A percentile compares a stretch with the other conserved stretches of the same genome.
These are phyloP conservation scores for Steccherinum ochraceum DNA, from an alignment of 768 basidiomycete species.

Conservation along the genomic window DNA sequence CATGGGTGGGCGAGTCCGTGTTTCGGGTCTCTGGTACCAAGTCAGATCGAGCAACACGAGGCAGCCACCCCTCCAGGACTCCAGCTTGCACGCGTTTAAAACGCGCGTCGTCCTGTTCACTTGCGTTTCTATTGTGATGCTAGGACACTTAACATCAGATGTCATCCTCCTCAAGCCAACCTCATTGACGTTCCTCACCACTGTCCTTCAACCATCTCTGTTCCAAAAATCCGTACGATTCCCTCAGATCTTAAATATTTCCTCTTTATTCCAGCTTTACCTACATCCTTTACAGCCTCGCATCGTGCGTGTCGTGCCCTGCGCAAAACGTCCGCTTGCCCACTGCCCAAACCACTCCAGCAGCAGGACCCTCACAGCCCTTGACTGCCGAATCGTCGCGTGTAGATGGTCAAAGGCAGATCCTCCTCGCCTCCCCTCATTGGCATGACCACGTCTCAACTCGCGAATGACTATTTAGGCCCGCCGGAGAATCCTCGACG, in stretches of 20 bases:
- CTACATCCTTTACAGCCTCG: background rate
- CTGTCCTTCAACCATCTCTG: background rate
- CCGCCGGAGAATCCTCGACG: conserved; percentile 13
- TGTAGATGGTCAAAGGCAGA: background rate
- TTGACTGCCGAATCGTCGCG: too few species aligned
- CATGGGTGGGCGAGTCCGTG: background rate
- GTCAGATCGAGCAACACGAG: background rate
- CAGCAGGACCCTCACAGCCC: background rate
- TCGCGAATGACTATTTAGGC: background rate
- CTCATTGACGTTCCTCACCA: background rate
- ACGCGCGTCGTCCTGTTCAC: background rate
- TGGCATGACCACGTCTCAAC: too few species aligned
- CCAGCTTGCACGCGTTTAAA: background rate
- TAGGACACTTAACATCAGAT: background rate
- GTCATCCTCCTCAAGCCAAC: background rate
- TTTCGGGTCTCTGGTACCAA: too few species aligned
- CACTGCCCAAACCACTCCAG: background rate
- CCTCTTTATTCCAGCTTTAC: background rate
- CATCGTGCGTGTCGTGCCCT: background rate
- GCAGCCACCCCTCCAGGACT: background rate
- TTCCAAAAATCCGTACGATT: background rate
- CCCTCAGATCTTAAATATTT: background rate
- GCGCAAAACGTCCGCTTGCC: background rate
- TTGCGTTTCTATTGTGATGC: background rate
- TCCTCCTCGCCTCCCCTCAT: background rate